Evolutionary conservation across 139 green algal genomes (phyloP), one percentile per base, ranked within the genome.

Genomic region (Picochlorum sp.): DNA sequence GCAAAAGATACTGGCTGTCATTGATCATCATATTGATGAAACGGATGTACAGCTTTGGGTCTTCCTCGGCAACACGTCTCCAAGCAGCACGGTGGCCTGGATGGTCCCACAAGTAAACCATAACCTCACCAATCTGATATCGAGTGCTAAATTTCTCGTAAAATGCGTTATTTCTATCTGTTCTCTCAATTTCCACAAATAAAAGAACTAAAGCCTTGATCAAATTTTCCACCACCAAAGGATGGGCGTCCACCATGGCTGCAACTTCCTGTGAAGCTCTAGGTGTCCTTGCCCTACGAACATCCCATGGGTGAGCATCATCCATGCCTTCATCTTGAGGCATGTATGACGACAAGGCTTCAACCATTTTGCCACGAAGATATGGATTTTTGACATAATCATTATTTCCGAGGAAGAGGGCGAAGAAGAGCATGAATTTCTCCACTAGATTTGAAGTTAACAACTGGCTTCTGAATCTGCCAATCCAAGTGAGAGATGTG

Each of bases 1-100:
- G 88, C 40, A 98, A 81, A 45, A 96, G 83, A 78, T 85, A 86
- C 20, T 81, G 89, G 29, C 61, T 67, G 66, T 98, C 92, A 61
- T 91, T 97, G 54, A 96, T 75, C 41, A 98, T 77, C 78, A 96
- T 86, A 77, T 90, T 90, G 43, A 82, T 65, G 60, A 97, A 97
- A 22, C 75, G 64, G 32, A 90, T 64, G 26, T 80, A 68, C 22
- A 81, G 52, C 3, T 54, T 30, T 33, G 13, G 37, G 26, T 57
- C 28, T 22, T 59, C 22, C 33, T 41, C 5, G 3, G 57, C 68
- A 32, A 82, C 47, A 26, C 8, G 5, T 33, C 56, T 63, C 73
- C 69, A 81, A 20, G 33, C 33, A 18, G 54, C 64, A 20, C 44
- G 58, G 55, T 74, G 67, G 32, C 62, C 40, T 26, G 47, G 41